Evolutionary conservation across 2,329 filamentous ascomycete genomes (phyloP).

Genomic region (Ophiosphaerella narmari): DNA sequence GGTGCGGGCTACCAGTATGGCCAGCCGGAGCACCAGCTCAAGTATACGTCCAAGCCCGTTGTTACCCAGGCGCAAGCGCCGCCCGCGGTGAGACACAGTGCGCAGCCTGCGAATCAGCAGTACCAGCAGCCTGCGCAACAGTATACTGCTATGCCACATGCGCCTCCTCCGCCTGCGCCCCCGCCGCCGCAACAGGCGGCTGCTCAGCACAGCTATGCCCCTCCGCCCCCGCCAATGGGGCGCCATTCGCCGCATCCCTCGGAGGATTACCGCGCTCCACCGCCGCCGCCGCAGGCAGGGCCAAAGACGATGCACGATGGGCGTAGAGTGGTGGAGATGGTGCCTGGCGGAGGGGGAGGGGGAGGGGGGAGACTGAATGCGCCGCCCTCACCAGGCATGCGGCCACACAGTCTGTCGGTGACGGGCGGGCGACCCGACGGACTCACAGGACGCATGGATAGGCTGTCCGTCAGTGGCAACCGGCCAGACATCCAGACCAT

Average conservation of each 20-base stretch:
- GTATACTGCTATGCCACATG: slow-evolving; percentile 30
- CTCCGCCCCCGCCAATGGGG: slow-evolving; percentile 37
- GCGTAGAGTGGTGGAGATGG: slow-evolving; percentile 50
- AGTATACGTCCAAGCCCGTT: slow-evolving; percentile 50
- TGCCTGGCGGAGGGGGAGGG: slow-evolving; percentile 39
- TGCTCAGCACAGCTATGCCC: slow-evolving; percentile 27
- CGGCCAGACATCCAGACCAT: slow-evolving; percentile 48
- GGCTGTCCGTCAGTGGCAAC: slow-evolving; percentile 54
- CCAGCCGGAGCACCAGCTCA: slow-evolving; percentile 46
- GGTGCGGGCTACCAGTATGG: slow-evolving; percentile 47
- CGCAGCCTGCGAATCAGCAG: slow-evolving; percentile 26
- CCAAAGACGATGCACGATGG: slow-evolving; percentile 29
- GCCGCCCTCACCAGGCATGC: slow-evolving; percentile 38
- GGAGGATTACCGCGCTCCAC: slow-evolving; percentile 29
- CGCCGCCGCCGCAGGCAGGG: slow-evolving; percentile 29
- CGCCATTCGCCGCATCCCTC: slow-evolving; percentile 27
- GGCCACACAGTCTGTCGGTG: slow-evolving; percentile 40
- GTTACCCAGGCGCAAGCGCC: slow-evolving; percentile 21
- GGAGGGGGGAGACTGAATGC: slow-evolving; percentile 32
- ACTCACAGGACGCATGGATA: slow-evolving; percentile 49
- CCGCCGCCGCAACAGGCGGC: slow-evolving; percentile 1
- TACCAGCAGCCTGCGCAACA: slow-evolving; percentile 26
- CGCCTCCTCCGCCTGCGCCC: slow-evolving; percentile 16
- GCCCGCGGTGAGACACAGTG: slow-evolving; percentile 31
- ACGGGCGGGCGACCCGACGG: slow-evolving; percentile 38